A percentile compares a stretch with the other conserved stretches of the same genome.
phyloP scores from a whole-genome alignment of 768 basidiomycete genomes.

The Clavulina sp. region DNA sequence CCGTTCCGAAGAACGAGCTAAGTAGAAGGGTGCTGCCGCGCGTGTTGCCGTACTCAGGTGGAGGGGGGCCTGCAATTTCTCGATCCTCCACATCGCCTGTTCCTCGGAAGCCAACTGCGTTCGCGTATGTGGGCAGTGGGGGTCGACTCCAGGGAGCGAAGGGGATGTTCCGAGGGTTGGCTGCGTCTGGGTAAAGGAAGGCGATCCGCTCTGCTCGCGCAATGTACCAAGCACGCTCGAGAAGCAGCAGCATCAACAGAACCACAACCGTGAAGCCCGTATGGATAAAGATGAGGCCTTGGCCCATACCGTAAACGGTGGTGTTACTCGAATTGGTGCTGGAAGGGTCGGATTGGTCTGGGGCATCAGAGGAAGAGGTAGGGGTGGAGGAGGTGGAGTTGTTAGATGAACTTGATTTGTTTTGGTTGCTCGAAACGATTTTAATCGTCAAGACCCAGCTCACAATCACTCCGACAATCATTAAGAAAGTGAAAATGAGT shows the following conservation, averaged over 20 bases:
- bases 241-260: slow-evolving; percentile 37
- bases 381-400: not conserved
- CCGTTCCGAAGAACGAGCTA: not conserved
- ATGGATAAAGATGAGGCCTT: slow-evolving; percentile 33
- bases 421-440: not conserved
- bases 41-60: slow-evolving; percentile 62
- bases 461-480: not conserved
- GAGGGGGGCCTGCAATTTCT: slow-evolving; percentile 47
- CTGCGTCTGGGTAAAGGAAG: slow-evolving; percentile 26
- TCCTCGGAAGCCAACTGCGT: slow-evolving; percentile 48
- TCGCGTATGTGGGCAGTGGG: slow-evolving; percentile 52
- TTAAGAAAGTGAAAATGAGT: not conserved
- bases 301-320: not conserved
- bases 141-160: slow-evolving; percentile 57
- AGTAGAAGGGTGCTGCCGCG: slow-evolving; percentile 49
- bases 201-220: slow-evolving; percentile 49
- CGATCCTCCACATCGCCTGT: slow-evolving; percentile 64
- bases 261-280: slow-evolving; percentile 37
- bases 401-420: not conserved
- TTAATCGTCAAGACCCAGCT: not conserved
- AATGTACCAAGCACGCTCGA: slow-evolving; percentile 47
- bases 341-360: not conserved
- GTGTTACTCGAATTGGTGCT: not conserved
- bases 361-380: not conserved
- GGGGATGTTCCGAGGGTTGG: slow-evolving; percentile 18